Evolutionary conservation across 2,329 filamentous ascomycete genomes (phyloP).

Genomic region (Coleophoma crateriformis): DNA sequence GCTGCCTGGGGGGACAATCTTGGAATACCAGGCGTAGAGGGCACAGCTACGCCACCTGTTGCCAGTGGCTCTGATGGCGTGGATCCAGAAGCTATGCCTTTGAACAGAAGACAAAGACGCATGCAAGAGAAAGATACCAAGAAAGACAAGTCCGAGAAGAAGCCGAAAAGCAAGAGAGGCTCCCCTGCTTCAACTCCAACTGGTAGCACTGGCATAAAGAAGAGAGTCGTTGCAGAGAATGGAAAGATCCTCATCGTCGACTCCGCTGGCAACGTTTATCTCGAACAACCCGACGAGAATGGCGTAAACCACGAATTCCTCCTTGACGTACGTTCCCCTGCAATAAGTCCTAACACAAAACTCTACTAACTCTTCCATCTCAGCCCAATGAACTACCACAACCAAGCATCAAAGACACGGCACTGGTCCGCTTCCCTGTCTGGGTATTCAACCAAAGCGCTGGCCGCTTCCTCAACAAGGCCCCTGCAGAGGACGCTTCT

Average conservation of each 20-base stretch:
- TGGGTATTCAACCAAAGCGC: constrained; percentile 60
- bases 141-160: constrained; percentile 59
- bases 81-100: constrained; percentile 42
- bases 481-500: constrained; percentile 28
- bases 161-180: constrained; percentile 43
- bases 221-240: constrained; percentile 87
- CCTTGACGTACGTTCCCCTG: constrained; percentile 65
- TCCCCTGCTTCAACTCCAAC: constrained; percentile 33
- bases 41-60: constrained; percentile 36
- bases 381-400: constrained; percentile 73
- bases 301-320: constrained; percentile 78
- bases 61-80: constrained; percentile 39
- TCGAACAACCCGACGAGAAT: constrained; percentile 89
- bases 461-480: constrained; percentile 41
- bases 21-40: constrained; percentile 63
- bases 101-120: constrained; percentile 83
- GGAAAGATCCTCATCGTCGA: constrained; percentile 94
- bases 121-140: constrained; percentile 81
- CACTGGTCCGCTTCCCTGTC: constrained; percentile 71
- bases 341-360: constrained; percentile 15
- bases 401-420: constrained; percentile 77
- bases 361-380: constrained; percentile 8
- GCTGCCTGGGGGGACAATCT: constrained; percentile 86
- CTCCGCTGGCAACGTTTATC: constrained; percentile 82
- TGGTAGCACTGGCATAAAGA: constrained; percentile 70